A percentile compares a stretch with the other conserved stretches of the same genome.
phyloP scores from a whole-genome alignment of 352 stramenopile genomes.

The Globisporangium abappressorium region DNA sequence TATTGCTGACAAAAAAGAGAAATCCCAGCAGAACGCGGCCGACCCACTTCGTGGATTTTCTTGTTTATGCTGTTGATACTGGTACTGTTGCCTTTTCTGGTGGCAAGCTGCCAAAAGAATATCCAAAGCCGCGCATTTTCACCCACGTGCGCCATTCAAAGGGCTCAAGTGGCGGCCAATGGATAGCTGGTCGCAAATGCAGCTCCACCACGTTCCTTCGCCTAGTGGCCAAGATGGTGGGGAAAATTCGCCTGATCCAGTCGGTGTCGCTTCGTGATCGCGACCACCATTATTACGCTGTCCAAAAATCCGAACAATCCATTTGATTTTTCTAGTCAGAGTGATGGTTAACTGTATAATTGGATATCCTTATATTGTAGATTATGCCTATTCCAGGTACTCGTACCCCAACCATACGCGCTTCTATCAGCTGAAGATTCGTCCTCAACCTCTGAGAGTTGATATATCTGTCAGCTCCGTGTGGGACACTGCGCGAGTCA shows the following conservation, averaged over 20 bases:
- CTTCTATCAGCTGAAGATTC: background rate
- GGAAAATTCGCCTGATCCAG: conserved; percentile 5
- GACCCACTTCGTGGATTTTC: background rate
- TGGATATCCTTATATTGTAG: background rate
- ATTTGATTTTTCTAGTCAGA: conserved; percentile 15
- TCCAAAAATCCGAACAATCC: conserved; percentile 18
- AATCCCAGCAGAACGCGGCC: background rate
- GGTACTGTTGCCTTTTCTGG: background rate
- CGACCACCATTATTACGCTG: conserved; percentile 3
- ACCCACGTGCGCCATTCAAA: background rate
- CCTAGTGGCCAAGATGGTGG: background rate
- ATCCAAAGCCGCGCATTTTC: background rate
- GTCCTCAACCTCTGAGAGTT: background rate
- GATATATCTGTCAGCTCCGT: background rate
- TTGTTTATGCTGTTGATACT: background rate
- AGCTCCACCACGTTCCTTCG: background rate
- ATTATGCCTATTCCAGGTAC: background rate
- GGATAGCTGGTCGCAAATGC: background rate
- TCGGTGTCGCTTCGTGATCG: conserved; percentile 3
- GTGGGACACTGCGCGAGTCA: background rate
- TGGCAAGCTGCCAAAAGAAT: background rate
- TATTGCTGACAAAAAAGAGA: background rate
- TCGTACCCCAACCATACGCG: too few relatives aligned
- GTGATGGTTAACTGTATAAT: background rate
- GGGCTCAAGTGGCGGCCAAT: background rate